phyloP scores from a whole-genome alignment of 306 rosid species.

The Arachis hypogaea region DNA sequence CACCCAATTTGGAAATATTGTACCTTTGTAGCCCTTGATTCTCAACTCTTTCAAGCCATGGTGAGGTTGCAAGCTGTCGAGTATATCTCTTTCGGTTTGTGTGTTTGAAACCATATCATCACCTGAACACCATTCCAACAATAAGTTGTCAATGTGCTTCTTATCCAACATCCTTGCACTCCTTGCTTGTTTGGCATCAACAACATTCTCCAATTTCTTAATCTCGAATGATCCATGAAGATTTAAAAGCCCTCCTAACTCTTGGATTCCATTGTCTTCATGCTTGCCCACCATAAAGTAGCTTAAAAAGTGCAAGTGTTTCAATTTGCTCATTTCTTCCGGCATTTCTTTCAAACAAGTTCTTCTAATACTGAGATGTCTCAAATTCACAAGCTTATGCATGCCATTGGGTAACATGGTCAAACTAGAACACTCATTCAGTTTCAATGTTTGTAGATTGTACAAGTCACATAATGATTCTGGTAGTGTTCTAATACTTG shows the following conservation, averaged over 20 bases:
- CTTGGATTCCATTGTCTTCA: not conserved
- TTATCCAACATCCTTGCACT: constrained; percentile 23
- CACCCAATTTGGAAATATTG: constrained; percentile 10
- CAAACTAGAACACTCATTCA: fast-evolving
- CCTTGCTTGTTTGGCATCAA: not conserved
- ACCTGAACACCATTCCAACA: not conserved
- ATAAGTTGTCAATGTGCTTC: not conserved
- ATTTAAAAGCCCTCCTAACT: not conserved
- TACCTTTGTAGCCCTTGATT: not conserved
- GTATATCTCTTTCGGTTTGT: not conserved
- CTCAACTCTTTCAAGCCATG: not conserved
- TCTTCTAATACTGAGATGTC: not conserved
- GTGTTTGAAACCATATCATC: not conserved
- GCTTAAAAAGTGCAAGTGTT: not conserved
- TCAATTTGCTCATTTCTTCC: not conserved
- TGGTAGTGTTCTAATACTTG: not conserved
- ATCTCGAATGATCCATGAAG: not conserved
- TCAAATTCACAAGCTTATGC: constrained; percentile 21
- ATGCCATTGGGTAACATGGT: not conserved
- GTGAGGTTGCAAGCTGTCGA: constrained; percentile 14
- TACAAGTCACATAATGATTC: constrained; percentile 9
- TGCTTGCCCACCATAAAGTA: not conserved
- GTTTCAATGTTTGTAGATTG: constrained; percentile 14
- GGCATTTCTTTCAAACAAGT: not conserved
- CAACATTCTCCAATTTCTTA: not conserved